Base-by-base conservation (phyloP, 441 rosid species). In the Adansonia rubrostipa region DNA sequence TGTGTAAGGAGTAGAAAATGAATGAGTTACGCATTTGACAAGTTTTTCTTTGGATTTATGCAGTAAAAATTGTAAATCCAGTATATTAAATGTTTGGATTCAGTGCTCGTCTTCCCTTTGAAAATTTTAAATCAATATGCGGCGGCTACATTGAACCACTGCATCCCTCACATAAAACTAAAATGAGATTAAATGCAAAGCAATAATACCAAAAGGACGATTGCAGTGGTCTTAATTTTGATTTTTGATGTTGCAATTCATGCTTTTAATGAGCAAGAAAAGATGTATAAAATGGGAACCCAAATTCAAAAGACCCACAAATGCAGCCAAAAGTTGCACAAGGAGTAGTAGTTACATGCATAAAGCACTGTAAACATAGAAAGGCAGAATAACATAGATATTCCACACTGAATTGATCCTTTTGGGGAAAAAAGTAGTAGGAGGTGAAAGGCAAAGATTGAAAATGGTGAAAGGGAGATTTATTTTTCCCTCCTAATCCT, bases 351-450 rank as follows among this genome's bases (percentile, higher is more conserved):
- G 20, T 51, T n/a, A 56, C 48, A 33, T 44, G 71, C 68, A 54
- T 53, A 45, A 57, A 75, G 75, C 60, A 77, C 17, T 2, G 75
- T 20, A 24, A 67, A 36, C 60, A 77, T 51, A 42, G 61, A 75
- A 71, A 66, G 76, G 45, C 7, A 9, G 72, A 17, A 63, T 44
- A 24, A 53, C 78, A 17, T 48, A 77, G 75, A 81, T 68, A 86
- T 77, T 80, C 82, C 82, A 70, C 67, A 74, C 78, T 79, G 54
- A 82, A 72, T 68, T 75, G 79, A 76, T 78, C 65, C 78, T 83
- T 79, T 79, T 53, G 33, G 8, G 8, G 8, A 42, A 68, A 67
- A 80, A 81, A 70, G 71, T 6, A 50, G 64, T 15, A 9, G 20
- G 58, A 5, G 54, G 53, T 63, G 11, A 22, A 69, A 69, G 24